These are phyloP conservation scores for Cercophora scortea DNA, from an alignment of 495 filamentous ascomycete species.

Conservation along the genomic window DNA sequence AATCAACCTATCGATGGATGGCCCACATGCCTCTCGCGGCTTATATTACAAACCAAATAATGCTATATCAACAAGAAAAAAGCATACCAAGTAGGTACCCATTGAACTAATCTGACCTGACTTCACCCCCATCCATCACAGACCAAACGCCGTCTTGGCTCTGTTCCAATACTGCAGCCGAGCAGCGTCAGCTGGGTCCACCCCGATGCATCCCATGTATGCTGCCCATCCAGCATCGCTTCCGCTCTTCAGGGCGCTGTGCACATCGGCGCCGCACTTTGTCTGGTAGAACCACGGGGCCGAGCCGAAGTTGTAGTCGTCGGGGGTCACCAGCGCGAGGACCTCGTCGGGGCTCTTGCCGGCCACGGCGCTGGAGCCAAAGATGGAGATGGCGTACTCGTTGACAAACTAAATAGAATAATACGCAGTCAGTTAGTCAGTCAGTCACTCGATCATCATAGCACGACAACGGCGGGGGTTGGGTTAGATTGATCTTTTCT, in stretches of 20 bases:
- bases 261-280: constrained; percentile 47
- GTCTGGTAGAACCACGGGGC: constrained; percentile 69
- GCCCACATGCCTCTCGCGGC: no score
- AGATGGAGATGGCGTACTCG: constrained; percentile 53
- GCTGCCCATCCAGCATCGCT: constrained; percentile 47
- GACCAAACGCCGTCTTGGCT: constrained; percentile 33
- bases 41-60: no score
- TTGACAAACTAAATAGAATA: background rate
- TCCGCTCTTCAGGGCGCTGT: constrained; percentile 38
- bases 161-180: constrained; percentile 50
- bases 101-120: no score
- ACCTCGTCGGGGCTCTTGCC: constrained; percentile 37
- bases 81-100: no score
- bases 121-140: background rate
- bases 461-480: no score
- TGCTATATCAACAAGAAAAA: no score
- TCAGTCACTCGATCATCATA: no score
- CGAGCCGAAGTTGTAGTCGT: constrained; percentile 62
- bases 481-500: no score
- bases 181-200: constrained; percentile 33
- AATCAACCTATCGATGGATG: no score
- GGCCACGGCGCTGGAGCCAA: constrained; percentile 29
- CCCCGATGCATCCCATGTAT: constrained; percentile 64
- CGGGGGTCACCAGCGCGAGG: constrained; percentile 48
- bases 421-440: no score